These are phyloP conservation scores for Sphagnum fallax DNA, from an alignment of 228 moss, liverwort and hornwort genomes.

Conservation along the genomic window DNA sequence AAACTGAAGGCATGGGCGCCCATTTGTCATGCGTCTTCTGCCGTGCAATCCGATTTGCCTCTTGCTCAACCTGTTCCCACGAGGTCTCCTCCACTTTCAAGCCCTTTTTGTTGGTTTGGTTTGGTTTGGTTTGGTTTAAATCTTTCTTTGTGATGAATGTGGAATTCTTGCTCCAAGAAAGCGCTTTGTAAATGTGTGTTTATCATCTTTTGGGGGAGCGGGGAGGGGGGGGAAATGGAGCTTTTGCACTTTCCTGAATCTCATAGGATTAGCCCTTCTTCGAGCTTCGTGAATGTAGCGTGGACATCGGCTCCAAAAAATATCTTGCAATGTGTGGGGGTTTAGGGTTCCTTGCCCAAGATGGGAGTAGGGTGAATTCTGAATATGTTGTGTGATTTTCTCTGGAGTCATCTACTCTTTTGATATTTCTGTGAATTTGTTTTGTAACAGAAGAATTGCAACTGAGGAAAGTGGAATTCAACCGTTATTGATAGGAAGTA, in stretches of 20 bases:
- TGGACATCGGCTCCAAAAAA: too few species aligned
- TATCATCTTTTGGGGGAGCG: too few species aligned
- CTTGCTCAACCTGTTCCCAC: constrained; percentile 10
- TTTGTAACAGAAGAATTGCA: constrained; percentile 13
- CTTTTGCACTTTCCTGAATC: background rate
- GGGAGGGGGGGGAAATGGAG: too few species aligned
- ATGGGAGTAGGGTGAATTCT: background rate
- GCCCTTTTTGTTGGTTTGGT: background rate
- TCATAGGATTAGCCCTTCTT: background rate
- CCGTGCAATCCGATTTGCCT: constrained; percentile 15
- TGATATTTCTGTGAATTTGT: background rate
- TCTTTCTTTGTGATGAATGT: background rate
- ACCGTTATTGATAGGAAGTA: constrained; percentile 47
- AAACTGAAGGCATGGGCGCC: constrained; percentile 49
- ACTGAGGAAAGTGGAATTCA: constrained; percentile 21
- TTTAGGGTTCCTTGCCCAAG: background rate
- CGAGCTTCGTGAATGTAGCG: background rate
- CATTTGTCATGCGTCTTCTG: constrained; percentile 31
- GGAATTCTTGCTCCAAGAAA: background rate
- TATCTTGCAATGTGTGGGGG: background rate
- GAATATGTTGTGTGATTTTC: background rate
- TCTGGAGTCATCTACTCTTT: background rate
- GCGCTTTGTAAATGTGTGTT: background rate
- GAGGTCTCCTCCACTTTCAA: constrained; percentile 9
- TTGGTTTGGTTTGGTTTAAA: background rate